Percentiles rank a stretch among this genome's conserved stretches.
Evolutionary conservation across 2,329 filamentous ascomycete species (phyloP).

Genomic region (Cercospora sp.): DNA sequence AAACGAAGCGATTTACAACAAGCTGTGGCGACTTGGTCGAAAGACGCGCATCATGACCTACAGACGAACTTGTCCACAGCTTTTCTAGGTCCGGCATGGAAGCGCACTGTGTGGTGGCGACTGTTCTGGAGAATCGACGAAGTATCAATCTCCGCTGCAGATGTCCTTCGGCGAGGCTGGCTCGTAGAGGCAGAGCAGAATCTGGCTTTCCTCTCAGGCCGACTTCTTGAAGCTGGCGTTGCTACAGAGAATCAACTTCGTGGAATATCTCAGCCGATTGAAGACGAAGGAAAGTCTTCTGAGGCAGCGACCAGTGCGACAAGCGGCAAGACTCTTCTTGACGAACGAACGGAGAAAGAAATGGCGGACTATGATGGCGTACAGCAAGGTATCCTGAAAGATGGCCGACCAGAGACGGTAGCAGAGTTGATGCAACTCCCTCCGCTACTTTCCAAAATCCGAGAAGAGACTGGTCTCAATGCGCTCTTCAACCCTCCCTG

Average conservation of each 20-base stretch:
- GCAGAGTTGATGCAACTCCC: constrained; percentile 36
- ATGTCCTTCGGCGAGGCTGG: constrained; percentile 76
- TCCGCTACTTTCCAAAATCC: constrained; percentile 30
- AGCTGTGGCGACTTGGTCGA: constrained; percentile 70
- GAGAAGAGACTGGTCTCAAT: constrained; percentile 35
- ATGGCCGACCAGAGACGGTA: constrained; percentile 21
- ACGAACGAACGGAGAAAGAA: constrained; percentile 12
- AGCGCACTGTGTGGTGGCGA: constrained; percentile 87
- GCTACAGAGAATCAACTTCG: constrained; percentile 32
- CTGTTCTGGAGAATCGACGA: constrained; percentile 94
- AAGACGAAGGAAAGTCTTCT: background rate
- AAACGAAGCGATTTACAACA: constrained; percentile 55
- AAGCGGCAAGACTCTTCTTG: constrained; percentile 12
- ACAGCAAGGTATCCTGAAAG: constrained; percentile 18
- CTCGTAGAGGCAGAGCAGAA: constrained; percentile 75
- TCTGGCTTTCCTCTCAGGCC: constrained; percentile 79
- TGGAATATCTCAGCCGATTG: constrained; percentile 16
- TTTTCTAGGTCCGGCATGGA: constrained; percentile 75
- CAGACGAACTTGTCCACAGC: constrained; percentile 76
- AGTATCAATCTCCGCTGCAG: constrained; percentile 76
- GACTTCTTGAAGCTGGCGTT: constrained; percentile 66
- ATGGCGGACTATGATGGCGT: constrained; percentile 22
- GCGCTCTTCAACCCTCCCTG: constrained; percentile 54
- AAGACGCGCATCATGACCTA: constrained; percentile 78
- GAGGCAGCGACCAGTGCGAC: constrained; percentile 2